These are phyloP conservation scores for Rhodotorula taiwanensis DNA, from an alignment of 768 basidiomycete genomes.

Conservation along the genomic window DNA sequence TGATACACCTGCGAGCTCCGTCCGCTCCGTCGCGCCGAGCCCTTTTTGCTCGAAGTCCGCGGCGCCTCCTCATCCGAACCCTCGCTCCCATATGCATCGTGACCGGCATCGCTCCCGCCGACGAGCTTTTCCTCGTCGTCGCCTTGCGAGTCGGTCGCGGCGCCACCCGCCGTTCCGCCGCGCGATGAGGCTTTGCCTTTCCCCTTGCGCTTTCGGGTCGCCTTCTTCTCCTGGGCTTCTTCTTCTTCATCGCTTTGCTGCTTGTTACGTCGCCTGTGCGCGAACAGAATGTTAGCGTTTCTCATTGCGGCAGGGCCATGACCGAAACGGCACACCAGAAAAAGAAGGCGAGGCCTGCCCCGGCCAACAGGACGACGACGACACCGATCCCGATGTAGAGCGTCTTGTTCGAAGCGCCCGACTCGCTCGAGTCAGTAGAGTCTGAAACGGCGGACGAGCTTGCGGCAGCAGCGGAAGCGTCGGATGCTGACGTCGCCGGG, in stretches of 20 bases:
- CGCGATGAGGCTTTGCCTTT: too few species aligned
- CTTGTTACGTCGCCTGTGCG: not conserved
- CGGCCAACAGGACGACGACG: not conserved
- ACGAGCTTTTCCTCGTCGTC: slow-evolving; percentile 13
- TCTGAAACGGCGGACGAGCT: not conserved
- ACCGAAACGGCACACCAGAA: slow-evolving; percentile 4
- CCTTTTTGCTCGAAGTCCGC: not conserved
- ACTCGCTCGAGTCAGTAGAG: too few species aligned
- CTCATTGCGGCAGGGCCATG: too few species aligned
- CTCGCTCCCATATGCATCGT: not conserved
- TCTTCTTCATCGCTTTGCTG: not conserved
- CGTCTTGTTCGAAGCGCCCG: not conserved
- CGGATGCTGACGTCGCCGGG: not conserved
- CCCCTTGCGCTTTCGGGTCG: not conserved
- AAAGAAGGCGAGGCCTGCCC: not conserved
- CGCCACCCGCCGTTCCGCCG: not conserved
- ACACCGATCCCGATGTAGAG: not conserved
- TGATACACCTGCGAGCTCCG: not conserved
- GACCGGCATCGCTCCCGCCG: not conserved
- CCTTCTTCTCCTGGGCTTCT: not conserved
- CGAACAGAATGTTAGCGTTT: too few species aligned
- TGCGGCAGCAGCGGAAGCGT: not conserved
- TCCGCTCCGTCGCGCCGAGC: too few species aligned
- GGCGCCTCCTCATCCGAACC: too few species aligned
- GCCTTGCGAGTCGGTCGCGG: not conserved